Base-by-base conservation (phyloP, 2,329 filamentous ascomycete genomes). In the Blastomyces silverae region DNA sequence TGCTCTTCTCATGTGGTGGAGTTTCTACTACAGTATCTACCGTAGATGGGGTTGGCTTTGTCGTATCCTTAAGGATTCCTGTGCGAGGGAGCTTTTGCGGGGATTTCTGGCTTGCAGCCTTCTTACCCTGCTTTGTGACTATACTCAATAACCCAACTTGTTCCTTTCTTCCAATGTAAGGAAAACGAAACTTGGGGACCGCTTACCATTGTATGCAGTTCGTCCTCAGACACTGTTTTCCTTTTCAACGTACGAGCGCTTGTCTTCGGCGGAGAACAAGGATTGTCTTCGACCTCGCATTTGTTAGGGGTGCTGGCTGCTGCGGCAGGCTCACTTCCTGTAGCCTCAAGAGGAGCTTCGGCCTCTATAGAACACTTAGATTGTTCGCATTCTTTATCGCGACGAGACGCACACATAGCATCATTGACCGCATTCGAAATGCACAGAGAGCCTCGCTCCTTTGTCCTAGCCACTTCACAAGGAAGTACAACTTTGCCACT, bases 61-160 rank as follows among this genome's bases (percentile, higher is more conserved):
- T 15, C 15, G 61, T 64, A 25, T 66, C 66, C 37, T 69, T 68
- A n/a, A 69, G 58, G 22, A 69, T 69, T 2, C 64, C 64, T 64
- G 62, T 67, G 6, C 52, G 59, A 44, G 55, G 61, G 11, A 42
- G 48, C n/a, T 62, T 56, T 34, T 53, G 22, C 15, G 61, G 34
- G 3, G 28, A 15, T 13, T 58, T 57, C 37, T 50, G 25, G 34
- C n/a, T 1, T 1, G 1, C 48, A 57, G 11, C 22, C n/a, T 34
- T 37, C 25, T 15, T n/a, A 25, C 5, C 62, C 28, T 63, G 31
- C 39, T 48, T 20, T 34, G 25, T 22, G 31, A 50, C 1, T 22
- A 34, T 61, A 2, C 37, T 34, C 3, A 20, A 25, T 61, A 17
- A 37, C 28, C 59, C 28, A 50, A 10, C 22, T 59, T 59, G 22